Conservation (phyloP, 805 yeast species). For the Saccharomyces cerevisiae region DNA sequence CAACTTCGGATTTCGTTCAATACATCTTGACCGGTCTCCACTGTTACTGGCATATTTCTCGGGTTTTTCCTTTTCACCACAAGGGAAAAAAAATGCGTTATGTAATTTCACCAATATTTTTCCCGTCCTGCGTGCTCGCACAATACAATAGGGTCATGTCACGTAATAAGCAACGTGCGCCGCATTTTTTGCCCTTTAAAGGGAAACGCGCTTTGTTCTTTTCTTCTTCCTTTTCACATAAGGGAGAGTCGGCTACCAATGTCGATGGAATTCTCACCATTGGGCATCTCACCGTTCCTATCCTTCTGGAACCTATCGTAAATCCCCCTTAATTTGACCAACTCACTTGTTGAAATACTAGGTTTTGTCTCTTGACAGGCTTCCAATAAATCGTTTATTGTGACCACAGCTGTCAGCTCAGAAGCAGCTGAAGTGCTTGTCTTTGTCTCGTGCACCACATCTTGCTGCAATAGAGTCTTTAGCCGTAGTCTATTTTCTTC, state of each 20-base stretch:
- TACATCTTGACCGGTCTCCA: background rate
- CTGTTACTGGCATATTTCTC: background rate
- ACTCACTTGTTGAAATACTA: constrained; percentile 75
- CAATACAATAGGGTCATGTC: background rate
- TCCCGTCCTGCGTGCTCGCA: background rate
- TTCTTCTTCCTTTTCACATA: constrained; percentile 39
- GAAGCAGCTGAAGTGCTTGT: background rate
- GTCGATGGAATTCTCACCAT: constrained; percentile 69
- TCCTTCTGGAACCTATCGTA: constrained; percentile 67
- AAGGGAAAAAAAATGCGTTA: background rate
- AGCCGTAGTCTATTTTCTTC: background rate
- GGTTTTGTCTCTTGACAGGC: constrained; percentile 76
- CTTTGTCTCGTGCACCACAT: background rate
- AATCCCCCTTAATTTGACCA: constrained; percentile 49
- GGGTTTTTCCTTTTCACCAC: background rate
- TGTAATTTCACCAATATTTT: background rate
- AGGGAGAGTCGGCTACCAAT: constrained; percentile 80
- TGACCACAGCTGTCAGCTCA: constrained; percentile 13
- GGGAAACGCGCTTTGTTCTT: background rate
- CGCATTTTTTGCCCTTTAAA: background rate
- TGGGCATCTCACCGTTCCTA: constrained; percentile 82
- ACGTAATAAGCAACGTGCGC: background rate
- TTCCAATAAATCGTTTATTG: constrained; percentile 45
- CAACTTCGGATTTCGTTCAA: background rate
- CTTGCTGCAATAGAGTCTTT: background rate